Conservation (phyloP, 176 grass and related monocot species). For the Miscanthus lutarioriparius region DNA sequence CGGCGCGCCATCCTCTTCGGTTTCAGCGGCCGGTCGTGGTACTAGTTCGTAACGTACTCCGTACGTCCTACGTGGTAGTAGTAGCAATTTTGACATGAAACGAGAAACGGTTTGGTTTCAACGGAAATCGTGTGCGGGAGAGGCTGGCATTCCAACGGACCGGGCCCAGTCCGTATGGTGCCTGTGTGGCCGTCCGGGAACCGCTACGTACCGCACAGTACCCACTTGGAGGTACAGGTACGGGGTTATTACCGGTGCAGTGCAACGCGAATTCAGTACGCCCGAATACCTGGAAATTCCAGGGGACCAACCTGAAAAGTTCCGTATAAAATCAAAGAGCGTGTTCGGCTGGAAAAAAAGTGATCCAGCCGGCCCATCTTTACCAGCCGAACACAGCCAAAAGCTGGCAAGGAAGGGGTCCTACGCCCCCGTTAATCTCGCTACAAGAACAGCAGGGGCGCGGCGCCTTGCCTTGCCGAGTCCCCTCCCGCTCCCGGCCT, state of each 20-base stretch:
- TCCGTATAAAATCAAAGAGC: neutral
- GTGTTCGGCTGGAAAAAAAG: too few species aligned
- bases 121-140: neutral
- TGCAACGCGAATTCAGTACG: neutral
- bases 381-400: neutral
- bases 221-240: too few species aligned
- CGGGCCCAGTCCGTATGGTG: too few species aligned
- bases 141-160: too few species aligned
- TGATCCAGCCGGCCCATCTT: too few species aligned
- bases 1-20: neutral
- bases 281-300: neutral
- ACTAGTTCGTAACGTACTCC: too few species aligned
- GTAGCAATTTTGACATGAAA: too few species aligned
- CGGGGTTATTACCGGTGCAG: neutral
- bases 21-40: neutral
- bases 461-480: neutral
- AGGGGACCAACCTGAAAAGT: neutral
- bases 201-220: neutral
- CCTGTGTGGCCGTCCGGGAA: neutral
- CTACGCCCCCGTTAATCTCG: constrained; percentile 44
- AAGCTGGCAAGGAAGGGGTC: neutral
- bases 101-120: neutral
- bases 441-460: neutral
- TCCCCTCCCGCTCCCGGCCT: too few species aligned
- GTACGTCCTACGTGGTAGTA: neutral